These are phyloP conservation scores for Edaphochlamys debaryana DNA, from an alignment of 139 green algal genomes.

Conservation along the genomic window DNA sequence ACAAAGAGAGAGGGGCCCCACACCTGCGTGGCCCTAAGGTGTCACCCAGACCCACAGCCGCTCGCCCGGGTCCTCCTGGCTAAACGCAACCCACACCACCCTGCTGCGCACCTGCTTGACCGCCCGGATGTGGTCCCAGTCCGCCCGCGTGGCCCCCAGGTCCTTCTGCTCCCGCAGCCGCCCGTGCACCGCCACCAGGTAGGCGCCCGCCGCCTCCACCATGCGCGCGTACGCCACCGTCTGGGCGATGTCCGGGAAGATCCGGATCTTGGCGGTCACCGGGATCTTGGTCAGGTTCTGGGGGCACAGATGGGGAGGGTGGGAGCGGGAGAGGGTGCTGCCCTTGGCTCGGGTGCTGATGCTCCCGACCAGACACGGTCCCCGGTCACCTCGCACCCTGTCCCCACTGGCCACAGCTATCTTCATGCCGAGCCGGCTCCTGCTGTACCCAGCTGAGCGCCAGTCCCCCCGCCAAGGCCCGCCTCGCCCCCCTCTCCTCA, in stretches of 20 bases:
- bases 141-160: conserved; percentile 56
- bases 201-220: conserved; percentile 88
- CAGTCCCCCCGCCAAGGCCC: too few species aligned
- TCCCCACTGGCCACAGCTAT: too few species aligned
- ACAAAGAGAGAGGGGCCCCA: neutral
- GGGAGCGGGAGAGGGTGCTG: neutral
- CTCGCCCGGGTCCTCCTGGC: too few species aligned
- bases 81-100: too few species aligned
- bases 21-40: neutral
- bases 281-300: conserved; percentile 67
- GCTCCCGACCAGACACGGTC: too few species aligned
- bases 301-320: too few species aligned
- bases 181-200: conserved; percentile 94
- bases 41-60: too few species aligned
- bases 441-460: too few species aligned
- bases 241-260: conserved; percentile 84
- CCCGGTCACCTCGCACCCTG: too few species aligned
- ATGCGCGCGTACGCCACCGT: conserved; percentile 95
- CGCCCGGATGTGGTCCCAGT: conserved; percentile 88
- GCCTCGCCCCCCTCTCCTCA: too few species aligned
- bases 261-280: conserved; percentile 91
- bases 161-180: conserved; percentile 93
- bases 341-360: too few species aligned
- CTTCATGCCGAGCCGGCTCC: too few species aligned
- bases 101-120: conserved; percentile 69